Evolutionary conservation across 176 grass and related monocot genomes (phyloP).

Genomic region (Dendrocalamus sinicus): DNA sequence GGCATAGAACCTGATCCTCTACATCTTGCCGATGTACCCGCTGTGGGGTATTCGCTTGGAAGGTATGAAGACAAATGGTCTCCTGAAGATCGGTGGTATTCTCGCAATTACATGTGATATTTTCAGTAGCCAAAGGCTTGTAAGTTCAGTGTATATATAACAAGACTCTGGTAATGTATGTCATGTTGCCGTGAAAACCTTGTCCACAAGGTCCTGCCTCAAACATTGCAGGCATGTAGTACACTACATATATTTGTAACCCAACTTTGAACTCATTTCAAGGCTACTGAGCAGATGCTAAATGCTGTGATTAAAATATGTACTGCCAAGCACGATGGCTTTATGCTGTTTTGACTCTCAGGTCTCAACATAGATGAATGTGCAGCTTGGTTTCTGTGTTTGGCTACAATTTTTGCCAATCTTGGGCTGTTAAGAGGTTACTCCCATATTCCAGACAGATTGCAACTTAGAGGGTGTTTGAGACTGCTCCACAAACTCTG

Average conservation of each 20-base stretch:
- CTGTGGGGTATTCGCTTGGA: constrained; percentile 67
- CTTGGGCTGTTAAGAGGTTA: neutral
- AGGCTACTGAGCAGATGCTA: neutral
- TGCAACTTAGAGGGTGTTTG: too few relatives aligned
- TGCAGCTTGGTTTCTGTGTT: neutral
- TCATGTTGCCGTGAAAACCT: neutral
- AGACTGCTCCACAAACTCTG: too few relatives aligned
- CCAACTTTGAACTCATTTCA: neutral
- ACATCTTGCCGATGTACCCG: constrained; percentile 74
- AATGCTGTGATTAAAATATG: neutral
- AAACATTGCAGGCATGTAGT: neutral
- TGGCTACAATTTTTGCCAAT: neutral
- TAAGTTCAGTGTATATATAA: constrained; percentile 14
- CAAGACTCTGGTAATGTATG: neutral
- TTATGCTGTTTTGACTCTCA: neutral
- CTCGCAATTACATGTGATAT: constrained; percentile 62
- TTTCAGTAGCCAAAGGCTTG: neutral
- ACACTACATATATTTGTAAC: neutral
- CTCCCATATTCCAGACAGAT: neutral
- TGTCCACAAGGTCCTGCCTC: neutral
- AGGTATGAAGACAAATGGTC: constrained; percentile 74
- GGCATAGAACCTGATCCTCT: constrained; percentile 92
- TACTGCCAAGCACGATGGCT: neutral
- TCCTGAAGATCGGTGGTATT: constrained; percentile 65
- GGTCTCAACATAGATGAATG: neutral